Evolutionary conservation across 257 asterid species (phyloP).

Genomic region (Fraxinus americana): DNA sequence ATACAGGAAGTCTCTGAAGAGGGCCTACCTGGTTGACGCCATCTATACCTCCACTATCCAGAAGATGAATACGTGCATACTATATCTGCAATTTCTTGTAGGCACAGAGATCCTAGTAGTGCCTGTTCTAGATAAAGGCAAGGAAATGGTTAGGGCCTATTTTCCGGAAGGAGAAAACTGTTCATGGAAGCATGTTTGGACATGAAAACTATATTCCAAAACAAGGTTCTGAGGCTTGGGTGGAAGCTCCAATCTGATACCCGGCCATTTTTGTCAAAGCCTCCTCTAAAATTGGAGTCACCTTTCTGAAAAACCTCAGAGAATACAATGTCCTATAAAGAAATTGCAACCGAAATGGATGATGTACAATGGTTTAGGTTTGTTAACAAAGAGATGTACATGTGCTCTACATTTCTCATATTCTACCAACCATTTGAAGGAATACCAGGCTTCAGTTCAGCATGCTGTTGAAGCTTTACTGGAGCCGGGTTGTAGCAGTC

Average conservation of each 20-base stretch:
- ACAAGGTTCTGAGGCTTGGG: slow-evolving; percentile 58
- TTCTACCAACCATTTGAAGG: background rate
- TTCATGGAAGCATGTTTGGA: slow-evolving; percentile 87
- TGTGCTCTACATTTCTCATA: slow-evolving; percentile 5
- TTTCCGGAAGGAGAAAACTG: slow-evolving; percentile 70
- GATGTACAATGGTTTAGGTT: slow-evolving; percentile 13
- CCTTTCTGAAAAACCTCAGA: slow-evolving; percentile 57
- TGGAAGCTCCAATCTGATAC: slow-evolving; percentile 74
- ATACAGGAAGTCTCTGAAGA: slow-evolving; percentile 81
- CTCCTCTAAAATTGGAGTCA: slow-evolving; percentile 74
- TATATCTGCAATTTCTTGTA: slow-evolving; percentile 77
- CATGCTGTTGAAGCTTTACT: too few relatives aligned
- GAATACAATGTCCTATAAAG: slow-evolving; percentile 47
- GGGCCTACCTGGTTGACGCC: slow-evolving; percentile 87
- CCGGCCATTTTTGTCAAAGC: slow-evolving; percentile 85
- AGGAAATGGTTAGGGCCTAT: slow-evolving; percentile 59
- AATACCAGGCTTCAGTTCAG: too few relatives aligned
- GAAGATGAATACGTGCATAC: slow-evolving; percentile 63
- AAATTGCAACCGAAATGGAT: background rate
- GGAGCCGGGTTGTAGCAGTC: too few relatives aligned
- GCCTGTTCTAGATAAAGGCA: slow-evolving; percentile 90
- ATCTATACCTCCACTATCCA: slow-evolving; percentile 89
- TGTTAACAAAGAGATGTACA: background rate
- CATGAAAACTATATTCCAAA: slow-evolving; percentile 54
- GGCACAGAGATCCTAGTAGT: slow-evolving; percentile 90